A percentile compares a stretch with the other conserved stretches of the same genome.
phyloP scores from a whole-genome alignment of 345 rosid genomes.

The Eucalyptus sp. region DNA sequence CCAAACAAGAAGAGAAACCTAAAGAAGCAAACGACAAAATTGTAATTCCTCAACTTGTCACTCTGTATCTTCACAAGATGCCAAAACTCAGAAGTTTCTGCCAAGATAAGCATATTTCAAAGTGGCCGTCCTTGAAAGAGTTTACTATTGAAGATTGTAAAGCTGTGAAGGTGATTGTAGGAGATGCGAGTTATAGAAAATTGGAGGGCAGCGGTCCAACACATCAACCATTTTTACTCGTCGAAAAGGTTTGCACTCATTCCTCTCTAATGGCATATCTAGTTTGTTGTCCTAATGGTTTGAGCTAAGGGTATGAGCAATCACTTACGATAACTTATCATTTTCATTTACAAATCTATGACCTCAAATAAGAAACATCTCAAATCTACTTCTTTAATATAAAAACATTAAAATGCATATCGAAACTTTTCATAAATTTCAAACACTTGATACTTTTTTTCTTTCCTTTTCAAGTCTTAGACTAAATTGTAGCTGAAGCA shows the following conservation, averaged over 20 bases:
- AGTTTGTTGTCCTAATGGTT: not conserved
- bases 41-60: not conserved
- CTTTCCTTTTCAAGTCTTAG: not conserved
- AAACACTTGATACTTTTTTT: not conserved
- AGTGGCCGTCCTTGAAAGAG: no score
- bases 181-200: no score
- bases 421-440: not conserved
- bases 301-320: not conserved
- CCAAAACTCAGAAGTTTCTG: not conserved
- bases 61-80: not conserved
- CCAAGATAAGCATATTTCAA: not conserved
- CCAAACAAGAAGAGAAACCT: not conserved
- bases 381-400: not conserved
- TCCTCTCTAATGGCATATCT: not conserved
- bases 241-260: not conserved
- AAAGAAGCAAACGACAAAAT: not conserved
- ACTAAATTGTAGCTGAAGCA: not conserved
- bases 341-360: not conserved
- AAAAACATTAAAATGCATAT: not conserved
- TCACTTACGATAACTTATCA: not conserved
- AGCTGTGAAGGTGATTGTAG: no score
- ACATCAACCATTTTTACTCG: not conserved
- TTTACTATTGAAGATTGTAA: no score
- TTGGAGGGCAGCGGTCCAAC: accelerated
- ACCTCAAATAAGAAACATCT: not conserved